Conservation (phyloP, 768 basidiomycete species). For the Collybia mongolica region DNA sequence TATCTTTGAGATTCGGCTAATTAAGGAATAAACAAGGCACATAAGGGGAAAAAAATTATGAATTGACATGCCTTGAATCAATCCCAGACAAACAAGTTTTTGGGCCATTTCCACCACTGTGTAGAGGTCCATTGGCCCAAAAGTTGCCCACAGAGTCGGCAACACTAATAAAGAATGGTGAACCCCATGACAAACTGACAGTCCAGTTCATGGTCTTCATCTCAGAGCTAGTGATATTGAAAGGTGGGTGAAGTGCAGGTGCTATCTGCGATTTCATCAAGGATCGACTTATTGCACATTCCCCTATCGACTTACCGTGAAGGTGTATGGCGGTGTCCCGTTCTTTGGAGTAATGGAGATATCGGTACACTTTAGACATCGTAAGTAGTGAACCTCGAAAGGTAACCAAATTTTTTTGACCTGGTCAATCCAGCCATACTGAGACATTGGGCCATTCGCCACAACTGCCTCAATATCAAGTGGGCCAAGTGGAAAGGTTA, state of each 20-base stretch:
- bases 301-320: conserved; percentile 40
- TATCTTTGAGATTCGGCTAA: conserved; percentile 5
- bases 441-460: conserved; percentile 48
- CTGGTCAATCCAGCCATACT: conserved; percentile 60
- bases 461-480: conserved; percentile 46
- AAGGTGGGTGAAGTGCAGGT: conserved; percentile 59
- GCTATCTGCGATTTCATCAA: conserved; percentile 40
- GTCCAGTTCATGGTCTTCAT: conserved; percentile 55
- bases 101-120: conserved; percentile 43
- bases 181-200: conserved; percentile 48
- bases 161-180: conserved; percentile 56
- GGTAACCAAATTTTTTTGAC: conserved; percentile 22
- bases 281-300: background rate
- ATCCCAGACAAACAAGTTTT: conserved; percentile 41
- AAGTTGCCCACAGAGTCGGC: conserved; percentile 46
- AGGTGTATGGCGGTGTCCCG: conserved; percentile 57
- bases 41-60: background rate
- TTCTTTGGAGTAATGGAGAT: conserved; percentile 51
- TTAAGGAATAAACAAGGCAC: background rate
- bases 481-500: conserved; percentile 40
- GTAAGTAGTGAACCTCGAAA: background rate
- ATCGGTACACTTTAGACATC: conserved; percentile 49
- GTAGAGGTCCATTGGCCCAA: conserved; percentile 61
- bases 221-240: conserved; percentile 49
- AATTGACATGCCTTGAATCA: conserved; percentile 16